Evolutionary conservation across 305 asterid genomes (phyloP).

Genomic region (Coffea humblotiana): DNA sequence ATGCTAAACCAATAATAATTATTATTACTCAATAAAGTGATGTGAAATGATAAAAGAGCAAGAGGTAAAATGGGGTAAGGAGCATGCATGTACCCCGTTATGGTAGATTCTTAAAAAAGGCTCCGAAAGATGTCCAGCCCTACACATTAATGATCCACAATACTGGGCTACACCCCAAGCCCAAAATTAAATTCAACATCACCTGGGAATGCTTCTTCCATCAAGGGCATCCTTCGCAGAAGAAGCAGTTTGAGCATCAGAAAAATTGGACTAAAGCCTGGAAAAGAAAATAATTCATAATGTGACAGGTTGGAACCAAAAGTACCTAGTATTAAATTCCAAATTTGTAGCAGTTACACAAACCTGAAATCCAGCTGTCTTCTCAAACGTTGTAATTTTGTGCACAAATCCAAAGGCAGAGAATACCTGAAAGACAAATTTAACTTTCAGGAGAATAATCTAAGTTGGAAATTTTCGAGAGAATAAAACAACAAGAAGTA

Average conservation of each 20-base stretch:
- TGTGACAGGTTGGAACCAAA: not conserved
- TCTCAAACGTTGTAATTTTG: conserved; percentile 95
- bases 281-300: conserved; percentile 17
- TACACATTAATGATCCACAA: conserved; percentile 39
- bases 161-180: conserved; percentile 52
- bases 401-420: conserved; percentile 97
- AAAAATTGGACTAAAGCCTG: conserved; percentile 97
- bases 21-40: not conserved
- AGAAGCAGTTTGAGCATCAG: conserved; percentile 86
- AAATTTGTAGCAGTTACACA: conserved; percentile 1
- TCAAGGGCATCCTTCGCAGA: conserved; percentile 96
- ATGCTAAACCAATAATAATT: not conserved
- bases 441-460: conserved; percentile 7
- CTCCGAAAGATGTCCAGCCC: conserved; percentile 54
- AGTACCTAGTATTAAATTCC: not conserved
- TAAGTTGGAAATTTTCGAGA: not conserved
- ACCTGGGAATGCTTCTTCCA: conserved; percentile 99
- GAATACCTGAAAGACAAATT: conserved; percentile 63
- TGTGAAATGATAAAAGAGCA: conserved; percentile 13
- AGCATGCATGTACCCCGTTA: conserved; percentile 67
- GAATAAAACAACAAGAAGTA: not conserved
- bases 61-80: conserved; percentile 50
- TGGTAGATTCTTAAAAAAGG: conserved; percentile 41
- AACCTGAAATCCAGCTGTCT: conserved; percentile 99
- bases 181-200: conserved; percentile 69